Base-by-base conservation (phyloP, 2,329 filamentous ascomycete genomes). In the Colletotrichum nymphaeae region DNA sequence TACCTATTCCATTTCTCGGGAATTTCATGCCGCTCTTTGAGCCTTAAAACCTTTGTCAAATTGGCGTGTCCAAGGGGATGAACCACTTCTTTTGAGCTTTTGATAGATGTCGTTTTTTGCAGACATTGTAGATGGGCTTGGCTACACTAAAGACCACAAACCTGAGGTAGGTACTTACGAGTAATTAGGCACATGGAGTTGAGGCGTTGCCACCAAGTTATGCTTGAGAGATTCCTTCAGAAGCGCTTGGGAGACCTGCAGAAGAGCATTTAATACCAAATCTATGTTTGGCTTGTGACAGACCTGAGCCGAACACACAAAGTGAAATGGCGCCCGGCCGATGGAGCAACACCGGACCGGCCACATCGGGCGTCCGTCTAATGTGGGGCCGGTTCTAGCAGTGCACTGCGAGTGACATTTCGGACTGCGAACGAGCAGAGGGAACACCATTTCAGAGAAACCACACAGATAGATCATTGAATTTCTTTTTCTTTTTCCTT, bases 381-480 rank as follows among this genome's bases (percentile, higher is more conserved):
- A 8, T 9, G 69, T 68, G 63, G 69, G 69, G 64, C 69, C 69
- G 67, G 7, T 1, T 32, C 22, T 16, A 16, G 28, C 11, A 30
- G 35, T n/a, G n/a, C 14, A 55, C n/a, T 16, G 14, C 3, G n/a
- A 30, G 12, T 14, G 28, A 22, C 26, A 46, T 32, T 30, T 6
- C 16, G 16, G 2, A 53, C 4, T n/a, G 24, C n/a, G 42, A 22
- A 24, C 11, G 6, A 53, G 19, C 42, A 49, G 42, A 11, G 42
- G 7, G 19, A 11, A 49, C 7, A 49, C 9, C 7, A 49, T 19
- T 6, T 3, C 8, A n/a, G 16, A 42, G 14, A 37, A 4, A 9
- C 19, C 9, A 49, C 42, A 7, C 42, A 49, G 16, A 49, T n/a
- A 49, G 16, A 49, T 49, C 16, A 32, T 26, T 14, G 57, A 4